Evolutionary conservation across 2,329 filamentous ascomycete genomes (phyloP).

Genomic region (Stagonosporopsis cucurbitacearum): DNA sequence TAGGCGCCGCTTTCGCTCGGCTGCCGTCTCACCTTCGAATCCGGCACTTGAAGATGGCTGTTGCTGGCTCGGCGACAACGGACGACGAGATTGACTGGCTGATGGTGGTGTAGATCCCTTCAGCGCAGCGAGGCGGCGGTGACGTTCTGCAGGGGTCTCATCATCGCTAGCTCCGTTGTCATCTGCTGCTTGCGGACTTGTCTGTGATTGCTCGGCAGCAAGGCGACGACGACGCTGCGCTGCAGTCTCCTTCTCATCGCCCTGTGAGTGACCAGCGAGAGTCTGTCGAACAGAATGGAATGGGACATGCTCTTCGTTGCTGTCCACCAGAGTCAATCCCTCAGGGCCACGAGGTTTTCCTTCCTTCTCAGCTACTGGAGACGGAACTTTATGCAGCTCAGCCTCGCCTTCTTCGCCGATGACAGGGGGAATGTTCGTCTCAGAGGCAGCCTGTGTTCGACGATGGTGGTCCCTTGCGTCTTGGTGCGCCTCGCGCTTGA

Average conservation of each 20-base stretch:
- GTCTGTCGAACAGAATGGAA: slow-evolving; percentile 55
- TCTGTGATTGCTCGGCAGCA: slow-evolving; percentile 30
- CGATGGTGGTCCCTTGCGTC: slow-evolving; percentile 50
- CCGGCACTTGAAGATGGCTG: slow-evolving; percentile 40
- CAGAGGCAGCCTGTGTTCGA: slow-evolving; percentile 35
- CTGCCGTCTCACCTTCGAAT: slow-evolving; percentile 69
- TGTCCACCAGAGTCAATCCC: slow-evolving; percentile 54
- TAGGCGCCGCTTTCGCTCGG: slow-evolving; percentile 74
- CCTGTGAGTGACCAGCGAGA: slow-evolving; percentile 36
- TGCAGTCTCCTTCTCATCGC: slow-evolving; percentile 41
- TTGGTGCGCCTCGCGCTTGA: slow-evolving; percentile 56
- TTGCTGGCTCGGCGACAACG: slow-evolving; percentile 18
- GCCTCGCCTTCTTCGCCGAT: slow-evolving; percentile 45
- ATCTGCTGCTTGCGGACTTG: not conserved
- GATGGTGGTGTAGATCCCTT: slow-evolving; percentile 23
- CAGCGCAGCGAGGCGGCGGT: slow-evolving; percentile 27
- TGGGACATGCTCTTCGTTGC: slow-evolving; percentile 54
- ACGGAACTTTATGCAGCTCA: slow-evolving; percentile 41
- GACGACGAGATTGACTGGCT: slow-evolving; percentile 21
- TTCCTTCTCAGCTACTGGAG: slow-evolving; percentile 33
- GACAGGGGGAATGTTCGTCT: slow-evolving; percentile 40
- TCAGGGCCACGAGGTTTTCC: slow-evolving; percentile 41
- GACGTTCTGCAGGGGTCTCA: slow-evolving; percentile 28
- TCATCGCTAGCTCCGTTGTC: slow-evolving; percentile 29
- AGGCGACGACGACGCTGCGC: slow-evolving; percentile 54